Evolutionary conservation across 2,329 filamentous ascomycete genomes (phyloP).

Genomic region (Cladophialophora exuberans): DNA sequence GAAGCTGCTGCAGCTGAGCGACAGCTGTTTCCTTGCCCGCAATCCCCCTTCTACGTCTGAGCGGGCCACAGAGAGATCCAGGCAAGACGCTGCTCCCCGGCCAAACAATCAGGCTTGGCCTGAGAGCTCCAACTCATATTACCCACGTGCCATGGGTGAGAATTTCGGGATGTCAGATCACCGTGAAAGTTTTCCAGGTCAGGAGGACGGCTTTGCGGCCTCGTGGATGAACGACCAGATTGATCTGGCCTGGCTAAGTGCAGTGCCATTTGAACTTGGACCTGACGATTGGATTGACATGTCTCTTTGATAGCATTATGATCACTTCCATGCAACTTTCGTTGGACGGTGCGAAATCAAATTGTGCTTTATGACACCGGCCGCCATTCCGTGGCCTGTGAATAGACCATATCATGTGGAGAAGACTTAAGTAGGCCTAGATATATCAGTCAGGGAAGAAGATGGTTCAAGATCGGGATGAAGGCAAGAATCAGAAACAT

Average conservation of each 20-base stretch:
- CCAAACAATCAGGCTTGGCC: neutral
- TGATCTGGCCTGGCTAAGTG: slow-evolving; percentile 4
- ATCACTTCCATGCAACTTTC: no score
- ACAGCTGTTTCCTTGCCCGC: neutral
- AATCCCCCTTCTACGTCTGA: no score
- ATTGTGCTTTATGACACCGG: no score
- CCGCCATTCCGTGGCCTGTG: no score
- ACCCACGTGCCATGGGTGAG: neutral
- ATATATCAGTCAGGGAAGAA: no score
- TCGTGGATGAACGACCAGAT: neutral
- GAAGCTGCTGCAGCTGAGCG: neutral
- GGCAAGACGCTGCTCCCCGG: neutral
- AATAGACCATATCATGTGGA: no score
- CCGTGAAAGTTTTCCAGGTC: neutral
- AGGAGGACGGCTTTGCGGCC: neutral
- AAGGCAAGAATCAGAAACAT: no score
- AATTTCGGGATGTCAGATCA: neutral
- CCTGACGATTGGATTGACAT: neutral
- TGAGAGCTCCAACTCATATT: neutral
- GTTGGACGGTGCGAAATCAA: no score
- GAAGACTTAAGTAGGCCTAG: no score
- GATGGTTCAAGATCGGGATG: no score
- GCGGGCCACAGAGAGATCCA: no score
- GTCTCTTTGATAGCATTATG: no score
- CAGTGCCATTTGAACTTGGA: neutral